Evolutionary conservation across 345 rosid species (phyloP).

Genomic region (Kernera saxatilis): DNA sequence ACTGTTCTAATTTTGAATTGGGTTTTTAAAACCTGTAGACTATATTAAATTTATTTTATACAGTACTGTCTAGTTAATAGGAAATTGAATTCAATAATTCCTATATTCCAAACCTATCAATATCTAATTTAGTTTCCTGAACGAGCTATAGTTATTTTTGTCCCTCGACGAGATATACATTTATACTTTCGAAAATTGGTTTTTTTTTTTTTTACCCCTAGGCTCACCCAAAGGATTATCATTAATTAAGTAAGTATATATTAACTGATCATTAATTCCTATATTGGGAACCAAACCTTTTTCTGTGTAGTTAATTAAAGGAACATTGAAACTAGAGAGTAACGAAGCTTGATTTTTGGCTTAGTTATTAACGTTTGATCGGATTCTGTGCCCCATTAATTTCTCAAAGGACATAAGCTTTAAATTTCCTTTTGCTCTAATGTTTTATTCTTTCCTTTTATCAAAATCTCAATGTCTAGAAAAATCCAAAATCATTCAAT

Average conservation of each 20-base stretch:
- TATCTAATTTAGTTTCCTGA: neutral
- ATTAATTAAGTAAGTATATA: neutral
- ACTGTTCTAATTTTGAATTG: neutral
- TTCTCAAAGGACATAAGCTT: slow-evolving; percentile 21
- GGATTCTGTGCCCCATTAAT: slow-evolving; percentile 25
- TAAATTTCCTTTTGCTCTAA: slow-evolving; percentile 18
- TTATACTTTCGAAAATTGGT: neutral
- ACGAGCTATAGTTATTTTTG: slow-evolving; percentile 4
- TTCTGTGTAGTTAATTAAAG: slow-evolving; percentile 8
- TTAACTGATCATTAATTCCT: slow-evolving; percentile 11
- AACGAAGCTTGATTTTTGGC: slow-evolving; percentile 33
- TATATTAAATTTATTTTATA: neutral
- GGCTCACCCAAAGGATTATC: slow-evolving; percentile 32
- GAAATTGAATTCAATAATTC: neutral
- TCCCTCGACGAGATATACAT: too few relatives aligned
- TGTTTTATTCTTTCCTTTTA: slow-evolving; percentile 23
- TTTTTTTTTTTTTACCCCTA: slow-evolving; percentile 37
- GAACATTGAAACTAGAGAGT: slow-evolving; percentile 31
- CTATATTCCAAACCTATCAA: neutral
- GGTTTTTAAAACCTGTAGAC: neutral
- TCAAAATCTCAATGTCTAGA: slow-evolving; percentile 3
- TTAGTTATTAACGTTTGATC: slow-evolving; percentile 18
- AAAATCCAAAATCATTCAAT: neutral
- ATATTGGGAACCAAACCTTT: slow-evolving; percentile 24
- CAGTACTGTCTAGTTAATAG: neutral